phyloP scores from a whole-genome alignment of 176 grass and related monocot species.

The Rhipidocladum racemiflorum region DNA sequence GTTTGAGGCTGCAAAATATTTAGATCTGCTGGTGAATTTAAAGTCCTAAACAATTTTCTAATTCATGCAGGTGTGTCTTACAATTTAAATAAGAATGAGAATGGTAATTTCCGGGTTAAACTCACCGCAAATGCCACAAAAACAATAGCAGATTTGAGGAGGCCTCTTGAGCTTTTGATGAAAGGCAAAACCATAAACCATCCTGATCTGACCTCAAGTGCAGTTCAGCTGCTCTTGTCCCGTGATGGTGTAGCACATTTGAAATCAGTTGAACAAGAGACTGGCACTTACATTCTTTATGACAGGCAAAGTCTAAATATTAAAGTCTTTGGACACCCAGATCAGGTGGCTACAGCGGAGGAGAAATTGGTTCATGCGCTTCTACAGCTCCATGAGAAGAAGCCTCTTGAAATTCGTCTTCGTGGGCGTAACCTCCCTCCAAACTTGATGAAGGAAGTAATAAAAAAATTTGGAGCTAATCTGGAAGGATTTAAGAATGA shows the following conservation, averaged over 20 bases:
- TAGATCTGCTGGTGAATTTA: neutral
- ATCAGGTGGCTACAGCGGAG: conserved; percentile 53
- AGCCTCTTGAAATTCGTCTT: conserved; percentile 58
- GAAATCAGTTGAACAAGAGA: conserved; percentile 68
- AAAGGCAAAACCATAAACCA: conserved; percentile 83
- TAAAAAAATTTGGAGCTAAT: conserved; percentile 70
- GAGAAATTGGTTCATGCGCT: conserved; percentile 67
- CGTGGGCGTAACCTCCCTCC: conserved; percentile 54
- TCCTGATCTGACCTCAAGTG: conserved; percentile 50
- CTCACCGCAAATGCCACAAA: conserved; percentile 78
- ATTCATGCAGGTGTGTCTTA: conserved; percentile 65
- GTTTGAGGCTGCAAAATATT: conserved; percentile 21
- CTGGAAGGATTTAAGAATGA: conserved; percentile 65
- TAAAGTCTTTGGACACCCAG: conserved; percentile 60
- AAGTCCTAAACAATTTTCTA: conserved; percentile 29
- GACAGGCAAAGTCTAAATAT: conserved; percentile 71
- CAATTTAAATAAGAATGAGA: conserved; percentile 68
- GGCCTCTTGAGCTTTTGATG: conserved; percentile 69
- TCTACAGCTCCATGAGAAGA: conserved; percentile 50
- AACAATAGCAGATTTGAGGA: conserved; percentile 86
- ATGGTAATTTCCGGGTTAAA: conserved; percentile 53
- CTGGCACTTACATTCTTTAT: conserved; percentile 68
- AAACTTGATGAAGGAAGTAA: conserved; percentile 77
- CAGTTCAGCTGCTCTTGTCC: conserved; percentile 64
- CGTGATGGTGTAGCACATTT: conserved; percentile 61